Evolutionary conservation across 352 stramenopile genomes (phyloP), one percentile per base, ranked within the genome.

Genomic region (Pythium coloratum): DNA sequence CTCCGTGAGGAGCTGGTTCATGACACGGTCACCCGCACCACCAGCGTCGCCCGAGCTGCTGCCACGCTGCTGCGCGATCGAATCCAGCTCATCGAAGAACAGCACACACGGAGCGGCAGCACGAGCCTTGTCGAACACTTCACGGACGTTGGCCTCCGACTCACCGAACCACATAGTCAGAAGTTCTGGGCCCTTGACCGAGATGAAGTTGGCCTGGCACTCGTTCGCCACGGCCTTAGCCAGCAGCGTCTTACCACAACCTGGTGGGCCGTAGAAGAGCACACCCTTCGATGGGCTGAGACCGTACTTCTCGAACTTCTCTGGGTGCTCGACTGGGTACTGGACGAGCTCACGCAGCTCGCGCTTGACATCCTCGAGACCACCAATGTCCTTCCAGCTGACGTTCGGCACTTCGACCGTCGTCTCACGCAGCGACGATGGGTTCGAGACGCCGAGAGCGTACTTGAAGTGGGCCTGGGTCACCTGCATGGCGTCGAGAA

Each of bases 131-230:
- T 99, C 97, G 75, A 99, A 99, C 18, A 99, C 89, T 73, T 99
- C 97, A 74, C 97, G 97, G 26, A 99, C 97, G 76, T 99, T 99
- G 16, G 94, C 94, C 76, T 99, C 98, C 30, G 91, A 98, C 80
- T 99, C 98, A 80, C 98, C 98, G 68, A 99, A 99, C 97, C 97
- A 99, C 97, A 99, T 99, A 50, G 96, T 99, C 67, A 99, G 76
- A 33, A 99, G 88, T 79, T 99, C 98, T 18, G 98, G 97, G 57
- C 97, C 97, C 88, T 99, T 99, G 54, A 99, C 95, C n/a, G 92
- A 98, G 69, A 99, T 99, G 75, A 99, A 99, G 82, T 99, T 99
- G 42, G 97, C 96, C 70, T 99, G 95, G 82, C 98, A 99, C 80
- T 99, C 98, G 79, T 99, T 99, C 40, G 98, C 98, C 30, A 99